These are phyloP conservation scores for Synchytrium microbalum DNA, from an alignment of 371 early-diverging fungal genomes.

Conservation along the genomic window DNA sequence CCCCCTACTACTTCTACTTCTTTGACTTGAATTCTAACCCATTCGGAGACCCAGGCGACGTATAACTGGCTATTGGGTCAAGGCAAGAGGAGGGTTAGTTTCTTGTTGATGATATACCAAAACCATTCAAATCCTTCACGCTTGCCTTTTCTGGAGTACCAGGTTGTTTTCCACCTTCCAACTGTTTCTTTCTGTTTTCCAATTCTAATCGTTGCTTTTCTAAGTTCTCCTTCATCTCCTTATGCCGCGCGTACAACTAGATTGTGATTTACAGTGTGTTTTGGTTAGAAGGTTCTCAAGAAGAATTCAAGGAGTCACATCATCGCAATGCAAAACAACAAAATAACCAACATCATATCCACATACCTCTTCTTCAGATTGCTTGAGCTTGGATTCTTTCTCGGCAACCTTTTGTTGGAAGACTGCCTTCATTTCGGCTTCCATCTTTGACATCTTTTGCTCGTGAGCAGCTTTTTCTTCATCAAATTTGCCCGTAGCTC, in stretches of 20 bases:
- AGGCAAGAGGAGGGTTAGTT: no score
- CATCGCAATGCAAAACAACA: no score
- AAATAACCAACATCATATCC: no score
- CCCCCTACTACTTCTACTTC: no score
- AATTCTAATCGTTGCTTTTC: slow-evolving; percentile 88
- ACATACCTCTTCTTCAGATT: slow-evolving; percentile 85
- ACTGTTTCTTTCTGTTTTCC: slow-evolving; percentile 86
- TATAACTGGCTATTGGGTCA: neutral
- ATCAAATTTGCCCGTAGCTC: slow-evolving; percentile 83
- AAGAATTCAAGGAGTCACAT: no score
- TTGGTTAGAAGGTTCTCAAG: no score
- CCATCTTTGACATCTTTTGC: slow-evolving; percentile 94
- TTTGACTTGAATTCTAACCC: no score
- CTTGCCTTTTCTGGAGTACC: slow-evolving; percentile 78
- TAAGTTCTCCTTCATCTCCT: slow-evolving; percentile 93
- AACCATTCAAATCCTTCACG: no score
- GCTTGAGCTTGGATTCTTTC: slow-evolving; percentile 93
- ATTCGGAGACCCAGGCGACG: neutral
- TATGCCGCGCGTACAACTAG: slow-evolving; percentile 84
- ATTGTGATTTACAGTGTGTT: neutral
- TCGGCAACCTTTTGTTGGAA: slow-evolving; percentile 98
- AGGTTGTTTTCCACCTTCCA: slow-evolving; percentile 64
- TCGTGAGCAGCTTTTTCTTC: slow-evolving; percentile 89
- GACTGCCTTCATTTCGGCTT: slow-evolving; percentile 93
- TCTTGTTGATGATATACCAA: no score